phyloP scores from a whole-genome alignment of 495 filamentous ascomycete species.

The Daldinia grandis region DNA sequence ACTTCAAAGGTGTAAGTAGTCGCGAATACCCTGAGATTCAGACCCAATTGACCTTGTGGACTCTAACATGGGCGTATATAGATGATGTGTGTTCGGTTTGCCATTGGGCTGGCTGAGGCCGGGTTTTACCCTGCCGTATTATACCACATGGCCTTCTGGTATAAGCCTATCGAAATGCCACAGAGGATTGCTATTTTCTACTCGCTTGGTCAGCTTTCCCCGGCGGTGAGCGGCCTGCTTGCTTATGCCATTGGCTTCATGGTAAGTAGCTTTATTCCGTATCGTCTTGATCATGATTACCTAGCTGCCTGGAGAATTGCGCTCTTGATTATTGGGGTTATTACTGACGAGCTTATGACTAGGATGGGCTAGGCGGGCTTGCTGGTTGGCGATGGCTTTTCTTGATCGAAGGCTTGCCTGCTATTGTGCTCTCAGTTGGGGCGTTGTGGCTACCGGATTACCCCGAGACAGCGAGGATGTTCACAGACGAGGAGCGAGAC shows the following conservation, averaged over 20 bases:
- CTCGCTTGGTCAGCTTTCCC: constrained; percentile 48
- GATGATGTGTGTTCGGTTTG: constrained; percentile 55
- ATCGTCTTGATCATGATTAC: background rate
- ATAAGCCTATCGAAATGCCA: constrained; percentile 50
- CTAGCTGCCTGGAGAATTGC: background rate
- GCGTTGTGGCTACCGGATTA: constrained; percentile 56
- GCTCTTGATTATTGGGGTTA: background rate
- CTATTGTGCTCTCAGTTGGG: constrained; percentile 48
- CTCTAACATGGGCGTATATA: constrained; percentile 5
- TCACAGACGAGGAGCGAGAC: constrained; percentile 50
- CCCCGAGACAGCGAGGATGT: constrained; percentile 51
- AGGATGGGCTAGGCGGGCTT: constrained; percentile 46
- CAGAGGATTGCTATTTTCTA: constrained; percentile 52
- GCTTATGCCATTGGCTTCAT: constrained; percentile 55
- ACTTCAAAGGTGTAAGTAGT: constrained; percentile 45
- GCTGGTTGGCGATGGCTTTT: constrained; percentile 59
- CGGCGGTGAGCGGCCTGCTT: constrained; percentile 52
- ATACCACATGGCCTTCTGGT: constrained; percentile 56
- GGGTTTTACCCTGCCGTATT: constrained; percentile 53
- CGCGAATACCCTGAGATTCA: background rate
- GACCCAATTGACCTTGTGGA: background rate
- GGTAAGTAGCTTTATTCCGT: constrained; percentile 15
- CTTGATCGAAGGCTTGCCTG: constrained; percentile 56
- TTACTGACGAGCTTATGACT: background rate
- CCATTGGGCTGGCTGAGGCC: constrained; percentile 53